A percentile compares a stretch with the other conserved stretches of the same genome.
Evolutionary conservation across 805 yeast species (phyloP).

Genomic region (Nakazawaea siamensis): DNA sequence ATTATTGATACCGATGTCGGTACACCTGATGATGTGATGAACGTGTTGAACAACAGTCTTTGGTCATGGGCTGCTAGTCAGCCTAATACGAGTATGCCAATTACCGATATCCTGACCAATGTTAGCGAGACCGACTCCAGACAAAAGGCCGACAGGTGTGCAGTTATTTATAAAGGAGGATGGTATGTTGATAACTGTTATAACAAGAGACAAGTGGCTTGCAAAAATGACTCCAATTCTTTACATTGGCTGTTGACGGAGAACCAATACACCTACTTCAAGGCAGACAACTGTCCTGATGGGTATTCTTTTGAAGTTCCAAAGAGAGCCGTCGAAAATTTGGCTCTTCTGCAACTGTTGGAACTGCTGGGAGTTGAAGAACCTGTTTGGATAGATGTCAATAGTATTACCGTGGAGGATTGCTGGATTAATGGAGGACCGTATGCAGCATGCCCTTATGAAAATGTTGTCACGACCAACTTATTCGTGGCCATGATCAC

Average conservation of each 20-base stretch:
- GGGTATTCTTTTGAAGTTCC: slow-evolving; percentile 38
- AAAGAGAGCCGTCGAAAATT: slow-evolving; percentile 37
- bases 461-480: slow-evolving; percentile 39
- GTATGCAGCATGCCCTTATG: slow-evolving; percentile 71
- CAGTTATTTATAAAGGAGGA: slow-evolving; percentile 28
- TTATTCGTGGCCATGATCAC: slow-evolving; percentile 57
- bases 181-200: slow-evolving; percentile 70
- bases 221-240: slow-evolving; percentile 34
- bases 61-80: slow-evolving; percentile 75
- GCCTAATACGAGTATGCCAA: slow-evolving; percentile 28
- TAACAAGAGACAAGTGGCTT: slow-evolving; percentile 39
- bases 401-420: slow-evolving; percentile 60
- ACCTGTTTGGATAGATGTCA: slow-evolving; percentile 73
- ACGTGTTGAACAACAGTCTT: slow-evolving; percentile 25
- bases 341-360: slow-evolving; percentile 15
- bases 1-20: slow-evolving; percentile 27
- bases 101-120: slow-evolving; percentile 5
- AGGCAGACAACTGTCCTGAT: slow-evolving; percentile 21
- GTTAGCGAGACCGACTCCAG: neutral
- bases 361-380: slow-evolving; percentile 16
- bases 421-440: slow-evolving; percentile 90
- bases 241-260: slow-evolving; percentile 36
- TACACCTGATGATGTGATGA: neutral
- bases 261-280: neutral
- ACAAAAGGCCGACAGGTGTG: slow-evolving; percentile 34